Base-by-base conservation (phyloP, 257 asterid genomes). In the Jaltomata sinuosa region DNA sequence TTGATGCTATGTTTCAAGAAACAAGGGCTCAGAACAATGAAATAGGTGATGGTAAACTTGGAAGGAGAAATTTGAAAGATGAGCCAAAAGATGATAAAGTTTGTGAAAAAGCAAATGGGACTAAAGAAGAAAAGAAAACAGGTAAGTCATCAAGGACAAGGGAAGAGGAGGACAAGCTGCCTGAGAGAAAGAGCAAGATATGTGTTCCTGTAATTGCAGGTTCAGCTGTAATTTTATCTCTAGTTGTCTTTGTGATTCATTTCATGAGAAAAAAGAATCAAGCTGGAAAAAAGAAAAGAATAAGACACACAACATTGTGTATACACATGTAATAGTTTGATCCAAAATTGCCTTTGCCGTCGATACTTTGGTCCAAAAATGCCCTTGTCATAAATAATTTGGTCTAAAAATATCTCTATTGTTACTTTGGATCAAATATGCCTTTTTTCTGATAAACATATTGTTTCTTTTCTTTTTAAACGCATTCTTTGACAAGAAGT, bases 121-220 rank as follows among this genome's bases (percentile, higher is more conserved):
- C 40, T 62, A 34, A 79, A 79, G 83, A 53, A 52, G 49, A 52
- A 29, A 32, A 54, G 77, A 36, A 5, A 8, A 79, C 79, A 21
- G 85, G 83, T 79, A 3, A 32, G 3, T 32, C 3, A 32, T 32
- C 36, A 32, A 32, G 36, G 36, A 32, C 8, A 38, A 38, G 42
- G 42, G 42, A 38, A 38, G 87, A 68, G 69, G 81, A 76, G 12
- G 87, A 49, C 1, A 47, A 76, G 12, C 18, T 27, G 42, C 81
- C 61, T 76, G n/a, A 22, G 38, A 86, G 85, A 77, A 80, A 87
- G 88, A 85, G 85, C 84, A 91, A 87, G 67, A 36, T 91, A 76
- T 94, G 97, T 83, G 80, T 88, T 27, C 97, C 98, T 1, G 45
- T 91, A 31, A 87, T 94, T 34, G 97, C 94, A n/a, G 97, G 99